phyloP scores from a whole-genome alignment of 805 yeast genomes.

The Jamesozyma jinghongensis region DNA sequence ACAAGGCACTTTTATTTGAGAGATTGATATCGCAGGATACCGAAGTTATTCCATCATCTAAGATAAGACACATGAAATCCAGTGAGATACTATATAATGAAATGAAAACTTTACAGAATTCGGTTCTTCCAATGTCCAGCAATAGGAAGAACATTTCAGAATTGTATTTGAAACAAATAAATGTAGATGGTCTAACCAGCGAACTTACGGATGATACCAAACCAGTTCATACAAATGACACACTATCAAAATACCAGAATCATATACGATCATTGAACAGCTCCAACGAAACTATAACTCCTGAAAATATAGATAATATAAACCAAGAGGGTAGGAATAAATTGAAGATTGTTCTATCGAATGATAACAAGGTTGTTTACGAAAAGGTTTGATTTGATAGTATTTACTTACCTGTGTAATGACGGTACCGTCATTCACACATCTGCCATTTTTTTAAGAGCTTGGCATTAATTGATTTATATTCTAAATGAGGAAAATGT shows the following conservation, averaged over 20 bases:
- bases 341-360: constrained; percentile 18
- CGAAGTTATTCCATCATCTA: constrained; percentile 1
- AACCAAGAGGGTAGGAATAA: constrained; percentile 11
- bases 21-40: constrained; percentile 13
- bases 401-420: not conserved
- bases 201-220: not conserved
- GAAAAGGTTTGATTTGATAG: constrained; percentile 13
- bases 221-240: not conserved
- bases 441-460: too few relatives aligned
- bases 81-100: constrained; percentile 1
- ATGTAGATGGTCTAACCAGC: not conserved
- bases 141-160: constrained; percentile 6
- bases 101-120: not conserved
- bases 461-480: too few relatives aligned
- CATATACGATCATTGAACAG: not conserved
- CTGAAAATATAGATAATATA: constrained; percentile 1
- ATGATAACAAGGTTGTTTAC: constrained; percentile 21
- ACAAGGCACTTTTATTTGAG: constrained; percentile 27
- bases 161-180: constrained; percentile 3
- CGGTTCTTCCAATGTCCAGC: constrained; percentile 1
- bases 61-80: not conserved
- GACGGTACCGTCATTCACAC: too few relatives aligned
- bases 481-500: not conserved
- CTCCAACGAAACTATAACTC: not conserved
- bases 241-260: not conserved